Conservation (phyloP, 2,329 filamentous ascomycete genomes). For the Xylariaceae sp. region DNA sequence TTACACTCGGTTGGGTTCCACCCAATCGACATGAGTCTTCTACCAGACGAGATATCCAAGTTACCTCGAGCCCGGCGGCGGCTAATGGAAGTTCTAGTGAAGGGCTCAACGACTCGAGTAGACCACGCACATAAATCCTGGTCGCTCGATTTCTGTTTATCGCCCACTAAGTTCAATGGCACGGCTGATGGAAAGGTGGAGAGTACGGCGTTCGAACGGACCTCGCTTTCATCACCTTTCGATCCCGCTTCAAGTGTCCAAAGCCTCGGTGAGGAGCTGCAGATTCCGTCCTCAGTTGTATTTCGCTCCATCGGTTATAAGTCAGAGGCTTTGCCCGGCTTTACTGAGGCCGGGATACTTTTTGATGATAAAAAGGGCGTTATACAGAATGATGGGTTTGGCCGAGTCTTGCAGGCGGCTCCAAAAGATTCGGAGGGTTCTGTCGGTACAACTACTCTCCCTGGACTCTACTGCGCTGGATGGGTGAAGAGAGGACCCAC, state of each 20-base stretch:
- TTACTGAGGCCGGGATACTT: slow-evolving; percentile 74
- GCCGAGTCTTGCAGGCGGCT: slow-evolving; percentile 65
- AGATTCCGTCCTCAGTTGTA: slow-evolving; percentile 72
- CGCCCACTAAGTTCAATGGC: slow-evolving; percentile 72
- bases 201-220: slow-evolving; percentile 72
- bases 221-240: slow-evolving; percentile 61
- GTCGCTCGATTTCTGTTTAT: slow-evolving; percentile 86
- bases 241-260: slow-evolving; percentile 57
- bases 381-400: slow-evolving; percentile 81
- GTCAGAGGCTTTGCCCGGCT: slow-evolving; percentile 76
- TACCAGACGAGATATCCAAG: slow-evolving; percentile 71
- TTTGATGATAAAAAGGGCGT: slow-evolving; percentile 79
- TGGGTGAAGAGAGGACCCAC: slow-evolving; percentile 97
- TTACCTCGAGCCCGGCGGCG: slow-evolving; percentile 78
- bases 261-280: slow-evolving; percentile 56
- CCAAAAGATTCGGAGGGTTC: slow-evolving; percentile 40
- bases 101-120: slow-evolving; percentile 67
- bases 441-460: slow-evolving; percentile 54
- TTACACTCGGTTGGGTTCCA: slow-evolving; percentile 75
- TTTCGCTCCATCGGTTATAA: slow-evolving; percentile 98
- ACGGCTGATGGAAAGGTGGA: slow-evolving; percentile 59
- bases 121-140: slow-evolving; percentile 69
- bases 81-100: slow-evolving; percentile 80
- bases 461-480: slow-evolving; percentile 88
- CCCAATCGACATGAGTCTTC: slow-evolving; percentile 68